Evolutionary conservation across 176 grass and related monocot genomes (phyloP).

Genomic region (Phoenix dactylifera): DNA sequence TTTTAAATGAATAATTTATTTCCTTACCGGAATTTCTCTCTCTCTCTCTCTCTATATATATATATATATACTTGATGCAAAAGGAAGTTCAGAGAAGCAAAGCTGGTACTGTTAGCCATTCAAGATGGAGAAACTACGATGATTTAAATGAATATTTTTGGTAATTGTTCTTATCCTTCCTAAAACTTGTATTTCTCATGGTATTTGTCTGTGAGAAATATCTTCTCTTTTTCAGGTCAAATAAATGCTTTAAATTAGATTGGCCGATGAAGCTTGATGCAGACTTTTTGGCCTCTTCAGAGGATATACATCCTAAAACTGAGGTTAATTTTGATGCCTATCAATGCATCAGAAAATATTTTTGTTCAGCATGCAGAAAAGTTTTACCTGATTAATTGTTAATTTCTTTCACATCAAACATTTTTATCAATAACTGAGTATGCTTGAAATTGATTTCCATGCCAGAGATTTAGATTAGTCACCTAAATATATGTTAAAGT

Average conservation of each 20-base stretch:
- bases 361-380: too few species aligned
- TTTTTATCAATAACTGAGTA: too few species aligned
- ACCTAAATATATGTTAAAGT: too few species aligned
- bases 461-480: too few species aligned
- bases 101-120: slow-evolving; percentile 67
- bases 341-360: too few species aligned
- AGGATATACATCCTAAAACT: not conserved
- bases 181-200: slow-evolving; percentile 2
- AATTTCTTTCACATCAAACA: too few species aligned
- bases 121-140: slow-evolving; percentile 96
- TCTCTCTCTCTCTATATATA: slow-evolving; percentile 20
- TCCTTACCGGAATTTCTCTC: not conserved
- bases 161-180: slow-evolving; percentile 33
- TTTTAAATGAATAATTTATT: slow-evolving; percentile 2
- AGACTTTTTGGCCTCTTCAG: slow-evolving; percentile 42
- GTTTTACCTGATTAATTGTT: too few species aligned
- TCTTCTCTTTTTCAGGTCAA: slow-evolving; percentile 53
- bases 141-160: slow-evolving; percentile 97
- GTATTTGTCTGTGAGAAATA: not conserved
- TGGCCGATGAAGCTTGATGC: slow-evolving; percentile 44
- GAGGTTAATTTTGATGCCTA: slow-evolving; percentile 25
- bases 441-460: too few species aligned
- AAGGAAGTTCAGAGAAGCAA: slow-evolving; percentile 70
- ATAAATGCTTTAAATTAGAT: slow-evolving; percentile 59
- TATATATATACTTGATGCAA: slow-evolving; percentile 15